Evolutionary conservation across 176 grass and related monocot genomes (phyloP).

Genomic region (Carex kokanica): DNA sequence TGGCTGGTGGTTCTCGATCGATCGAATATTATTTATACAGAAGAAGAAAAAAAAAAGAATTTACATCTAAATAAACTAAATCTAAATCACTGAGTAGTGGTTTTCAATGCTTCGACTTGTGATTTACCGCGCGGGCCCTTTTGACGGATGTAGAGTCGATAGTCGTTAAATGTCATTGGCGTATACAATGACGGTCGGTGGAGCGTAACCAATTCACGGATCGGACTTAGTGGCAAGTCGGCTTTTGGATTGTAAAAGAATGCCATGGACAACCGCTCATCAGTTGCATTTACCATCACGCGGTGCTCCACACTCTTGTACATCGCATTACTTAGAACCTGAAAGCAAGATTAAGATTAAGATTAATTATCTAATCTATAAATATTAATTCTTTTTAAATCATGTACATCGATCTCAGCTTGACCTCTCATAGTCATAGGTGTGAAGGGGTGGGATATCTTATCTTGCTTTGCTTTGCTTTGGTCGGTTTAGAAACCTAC

Average conservation of each 20-base stretch:
- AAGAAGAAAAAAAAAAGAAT: background rate
- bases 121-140: conserved; percentile 55
- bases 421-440: too few relatives aligned
- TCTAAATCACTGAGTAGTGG: too few relatives aligned
- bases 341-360: background rate
- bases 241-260: conserved; percentile 76
- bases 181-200: conserved; percentile 43
- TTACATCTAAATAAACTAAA: background rate
- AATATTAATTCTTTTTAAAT: too few relatives aligned
- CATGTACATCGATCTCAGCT: too few relatives aligned
- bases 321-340: conserved; percentile 66
- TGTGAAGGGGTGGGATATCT: too few relatives aligned
- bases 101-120: conserved; percentile 57
- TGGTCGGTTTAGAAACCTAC: too few relatives aligned
- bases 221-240: conserved; percentile 52
- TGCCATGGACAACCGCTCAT: conserved; percentile 66
- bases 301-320: conserved; percentile 90
- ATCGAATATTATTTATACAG: background rate
- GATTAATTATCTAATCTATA: too few relatives aligned
- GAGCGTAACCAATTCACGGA: conserved; percentile 44
- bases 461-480: too few relatives aligned
- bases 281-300: conserved; percentile 47
- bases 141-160: conserved; percentile 61
- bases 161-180: conserved; percentile 74
- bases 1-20: background rate